Conservation (phyloP, 2,329 filamentous ascomycete genomes). For the Hymenoscyphus scutula region DNA sequence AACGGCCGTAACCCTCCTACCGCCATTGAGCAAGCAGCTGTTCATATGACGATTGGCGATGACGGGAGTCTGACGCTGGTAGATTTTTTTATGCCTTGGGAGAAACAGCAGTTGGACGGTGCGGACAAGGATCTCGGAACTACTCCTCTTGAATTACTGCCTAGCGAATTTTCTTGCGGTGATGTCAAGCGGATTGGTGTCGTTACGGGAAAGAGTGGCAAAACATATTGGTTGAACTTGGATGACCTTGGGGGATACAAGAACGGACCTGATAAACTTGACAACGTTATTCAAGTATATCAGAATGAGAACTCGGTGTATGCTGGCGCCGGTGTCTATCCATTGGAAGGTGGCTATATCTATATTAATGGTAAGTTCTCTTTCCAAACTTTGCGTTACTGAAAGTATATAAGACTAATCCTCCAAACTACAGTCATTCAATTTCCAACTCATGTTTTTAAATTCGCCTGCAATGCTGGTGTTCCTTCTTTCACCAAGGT, state of each 20-base stretch:
- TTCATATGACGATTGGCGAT: slow-evolving; percentile 46
- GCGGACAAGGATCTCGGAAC: slow-evolving; percentile 50
- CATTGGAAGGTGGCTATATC: slow-evolving; percentile 47
- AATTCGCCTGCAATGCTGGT: slow-evolving; percentile 53
- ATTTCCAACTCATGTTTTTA: slow-evolving; percentile 55
- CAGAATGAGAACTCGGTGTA: slow-evolving; percentile 50
- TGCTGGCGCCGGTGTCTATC: slow-evolving; percentile 47
- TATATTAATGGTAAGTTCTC: slow-evolving; percentile 34
- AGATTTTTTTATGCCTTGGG: slow-evolving; percentile 52
- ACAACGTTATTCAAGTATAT: slow-evolving; percentile 44
- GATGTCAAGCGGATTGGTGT: slow-evolving; percentile 46
- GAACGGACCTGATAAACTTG: slow-evolving; percentile 43
- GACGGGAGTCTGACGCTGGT: slow-evolving; percentile 44
- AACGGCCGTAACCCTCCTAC: slow-evolving; percentile 45
- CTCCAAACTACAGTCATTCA: slow-evolving; percentile 42
- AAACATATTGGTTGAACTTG: slow-evolving; percentile 48
- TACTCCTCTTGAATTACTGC: slow-evolving; percentile 44
- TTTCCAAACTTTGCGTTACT: not conserved
- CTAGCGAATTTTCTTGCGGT: slow-evolving; percentile 44
- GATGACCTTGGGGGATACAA: slow-evolving; percentile 50
- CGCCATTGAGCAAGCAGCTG: slow-evolving; percentile 47
- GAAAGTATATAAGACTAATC: slow-evolving; percentile 10
- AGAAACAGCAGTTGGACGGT: slow-evolving; percentile 48
- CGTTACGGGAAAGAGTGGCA: slow-evolving; percentile 50
- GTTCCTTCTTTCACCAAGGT: slow-evolving; percentile 54